A percentile compares a stretch with the other conserved stretches of the same genome.
These are phyloP conservation scores for Arabidopsis hybrid DNA, from an alignment of 441 rosid genomes.

Conservation along the genomic window DNA sequence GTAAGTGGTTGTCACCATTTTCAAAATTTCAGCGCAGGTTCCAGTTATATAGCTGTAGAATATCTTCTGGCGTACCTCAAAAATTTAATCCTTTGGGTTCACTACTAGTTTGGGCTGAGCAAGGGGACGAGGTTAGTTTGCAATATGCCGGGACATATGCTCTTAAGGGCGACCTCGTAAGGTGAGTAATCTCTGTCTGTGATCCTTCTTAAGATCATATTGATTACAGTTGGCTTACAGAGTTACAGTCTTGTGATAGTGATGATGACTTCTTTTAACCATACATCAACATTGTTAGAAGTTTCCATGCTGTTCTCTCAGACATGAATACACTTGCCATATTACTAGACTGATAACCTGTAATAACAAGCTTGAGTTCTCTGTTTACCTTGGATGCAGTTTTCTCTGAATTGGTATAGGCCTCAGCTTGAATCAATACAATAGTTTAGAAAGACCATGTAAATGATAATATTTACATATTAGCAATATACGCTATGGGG, in stretches of 20 bases:
- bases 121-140: slow-evolving; percentile 96
- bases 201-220: neutral
- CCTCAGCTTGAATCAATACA: neutral
- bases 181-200: slow-evolving; percentile 52
- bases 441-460: neutral
- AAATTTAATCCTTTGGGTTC: slow-evolving; percentile 30
- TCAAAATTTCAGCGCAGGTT: slow-evolving; percentile 7
- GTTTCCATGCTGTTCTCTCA: neutral
- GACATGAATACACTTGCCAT: neutral
- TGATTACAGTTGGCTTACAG: neutral
- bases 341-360: slow-evolving; percentile 2
- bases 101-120: slow-evolving; percentile 94
- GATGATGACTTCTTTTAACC: neutral
- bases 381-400: neutral
- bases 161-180: slow-evolving; percentile 92
- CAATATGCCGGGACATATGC: slow-evolving; percentile 97
- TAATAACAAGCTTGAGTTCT: neutral
- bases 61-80: slow-evolving; percentile 25
- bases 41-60: slow-evolving; percentile 9
- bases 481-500: neutral
- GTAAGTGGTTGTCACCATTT: slow-evolving; percentile 54
- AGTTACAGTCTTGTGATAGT: neutral
- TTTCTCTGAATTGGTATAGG: neutral
- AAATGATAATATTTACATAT: neutral
- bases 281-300: neutral